Base-by-base conservation (phyloP, 305 asterid genomes). In the Fraxinus platypoda region DNA sequence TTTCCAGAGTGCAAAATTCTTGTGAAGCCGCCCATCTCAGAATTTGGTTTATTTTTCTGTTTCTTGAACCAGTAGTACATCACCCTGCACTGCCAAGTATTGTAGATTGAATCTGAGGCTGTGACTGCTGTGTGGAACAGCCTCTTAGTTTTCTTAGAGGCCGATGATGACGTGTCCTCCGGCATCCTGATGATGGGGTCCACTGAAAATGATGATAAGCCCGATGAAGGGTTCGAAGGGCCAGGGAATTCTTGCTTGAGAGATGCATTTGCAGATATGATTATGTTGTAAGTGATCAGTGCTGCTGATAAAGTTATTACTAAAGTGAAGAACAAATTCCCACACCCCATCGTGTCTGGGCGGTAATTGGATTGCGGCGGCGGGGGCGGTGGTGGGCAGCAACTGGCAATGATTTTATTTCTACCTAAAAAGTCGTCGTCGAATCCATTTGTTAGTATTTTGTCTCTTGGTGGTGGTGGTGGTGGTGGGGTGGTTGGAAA, bases 21-120 rank as follows among this genome's bases (percentile, higher is more conserved):
- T 59, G 99, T 95, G 83, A 93, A 95, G 3, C 99, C 99, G 19
- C 97, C 99, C 99, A 95, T 95, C 78, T 91, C 97, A 31, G 97
- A 91, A 80, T 84, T 8, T n/a, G 92, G 94, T 12, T 79, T 84
- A 35, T 70, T 81, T 78, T 81, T 90, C 81, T 92, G 93, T 74
- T 91, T 88, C 84, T 94, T 91, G 89, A 95, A 95, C 99, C 99
- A 95, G 84, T 95, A 95, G 78, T 94, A 95, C 99, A 94, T 94
- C 68, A 95, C 91, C 87, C 99, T 84, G 79, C 90, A 80, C 94
- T 95, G 99, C 99, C 99, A 95, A 59, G 99, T 94, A 86, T 94
- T 95, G 88, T 95, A 95, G 83, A 94, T 84, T 15, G 99, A 95
- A 82, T 93, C 97, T 70, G 98, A 94, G 35, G 99, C 76, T 0